Evolutionary conservation across 805 yeast species (phyloP), one percentile per base, ranked within the genome.

Genomic region (Candida insectorum): DNA sequence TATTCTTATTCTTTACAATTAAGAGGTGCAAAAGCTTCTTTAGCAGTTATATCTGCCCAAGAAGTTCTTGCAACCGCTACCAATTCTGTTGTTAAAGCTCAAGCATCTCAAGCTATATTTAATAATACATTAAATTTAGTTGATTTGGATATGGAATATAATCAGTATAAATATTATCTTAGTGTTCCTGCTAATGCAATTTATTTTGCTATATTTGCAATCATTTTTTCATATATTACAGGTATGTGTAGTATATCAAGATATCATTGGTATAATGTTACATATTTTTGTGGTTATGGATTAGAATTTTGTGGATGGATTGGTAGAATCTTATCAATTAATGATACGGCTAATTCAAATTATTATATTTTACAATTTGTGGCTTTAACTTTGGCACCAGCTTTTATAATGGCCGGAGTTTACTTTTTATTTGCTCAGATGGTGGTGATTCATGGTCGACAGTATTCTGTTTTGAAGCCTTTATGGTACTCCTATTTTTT

Each of bases 401-500:
- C 69, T 2, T 63, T 65, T 34, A 49, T 64, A 12, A 65, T 65
- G 72, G 72, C 56, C 2, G 72, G 71, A 1, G 44, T 65, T 12
- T 65, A 65, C 42, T 61, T 58, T 38, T 26, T 64, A 5, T 62
- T 65, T 42, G 71, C 69, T 2, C 70, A 63, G 36, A 31, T 58
- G 36, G 68, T 64, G 29, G 63, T 60, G 10, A 47, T 60, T 13
- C 61, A 62, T 33, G 70, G 71, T 6, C 40, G 65, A 28, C 49
- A 54, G 23, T 65, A 55, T 41, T 59, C 69, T 14, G 44, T 60
- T 2, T 49, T 64, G 39, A 59, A 57, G 37, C 72, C 72, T 4
- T 52, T 65, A 56, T 63, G 69, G 69, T 65, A 65, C 38, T 57
- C 71, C 2, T 65, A 65, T 47, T 51, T 65, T 16, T 65, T 65